Conservation (phyloP, 2,329 filamentous ascomycete genomes). For the Penicillium brasilianum region DNA sequence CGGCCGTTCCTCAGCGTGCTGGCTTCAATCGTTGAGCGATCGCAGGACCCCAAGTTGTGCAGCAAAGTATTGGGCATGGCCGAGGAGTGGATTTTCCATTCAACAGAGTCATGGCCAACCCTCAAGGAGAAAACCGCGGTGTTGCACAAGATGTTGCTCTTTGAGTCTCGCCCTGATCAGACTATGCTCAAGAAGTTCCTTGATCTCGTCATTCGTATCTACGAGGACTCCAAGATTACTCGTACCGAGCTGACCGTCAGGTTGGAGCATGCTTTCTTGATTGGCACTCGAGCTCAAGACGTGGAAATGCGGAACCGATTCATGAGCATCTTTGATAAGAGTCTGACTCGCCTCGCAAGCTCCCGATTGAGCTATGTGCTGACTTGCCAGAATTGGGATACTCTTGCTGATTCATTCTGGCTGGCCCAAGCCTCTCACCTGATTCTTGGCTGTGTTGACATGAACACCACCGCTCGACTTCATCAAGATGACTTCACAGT, state of each 20-base stretch:
- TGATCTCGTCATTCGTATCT: slow-evolving; percentile 94
- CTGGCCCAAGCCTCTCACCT: slow-evolving; percentile 92
- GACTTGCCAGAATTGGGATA: slow-evolving; percentile 95
- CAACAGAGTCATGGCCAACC: slow-evolving; percentile 92
- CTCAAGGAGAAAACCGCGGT: slow-evolving; percentile 99
- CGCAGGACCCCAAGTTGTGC: slow-evolving; percentile 82
- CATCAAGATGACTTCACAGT: slow-evolving; percentile 83
- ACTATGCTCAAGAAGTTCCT: slow-evolving; percentile 91
- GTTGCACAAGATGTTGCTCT: slow-evolving; percentile 97
- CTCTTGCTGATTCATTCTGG: slow-evolving; percentile 94
- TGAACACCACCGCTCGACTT: slow-evolving; percentile 76
- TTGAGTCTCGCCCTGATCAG: slow-evolving; percentile 82
- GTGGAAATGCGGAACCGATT: slow-evolving; percentile 97
- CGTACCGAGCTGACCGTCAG: slow-evolving; percentile 94
- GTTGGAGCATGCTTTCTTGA: slow-evolving; percentile 97
- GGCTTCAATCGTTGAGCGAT: slow-evolving; percentile 93
- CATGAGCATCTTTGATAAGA: slow-evolving; percentile 94
- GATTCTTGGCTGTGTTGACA: slow-evolving; percentile 87
- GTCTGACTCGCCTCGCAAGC: slow-evolving; percentile 88
- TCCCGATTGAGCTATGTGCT: slow-evolving; percentile 88
- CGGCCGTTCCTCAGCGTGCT: slow-evolving; percentile 94
- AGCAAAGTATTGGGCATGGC: slow-evolving; percentile 93
- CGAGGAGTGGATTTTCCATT: slow-evolving; percentile 94
- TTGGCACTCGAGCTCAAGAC: slow-evolving; percentile 89
- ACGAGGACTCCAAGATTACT: slow-evolving; percentile 95